Percentiles rank a stretch among this genome's conserved stretches.
phyloP scores from a whole-genome alignment of 2,329 filamentous ascomycete genomes.

The Botryotinia narcissicola region DNA sequence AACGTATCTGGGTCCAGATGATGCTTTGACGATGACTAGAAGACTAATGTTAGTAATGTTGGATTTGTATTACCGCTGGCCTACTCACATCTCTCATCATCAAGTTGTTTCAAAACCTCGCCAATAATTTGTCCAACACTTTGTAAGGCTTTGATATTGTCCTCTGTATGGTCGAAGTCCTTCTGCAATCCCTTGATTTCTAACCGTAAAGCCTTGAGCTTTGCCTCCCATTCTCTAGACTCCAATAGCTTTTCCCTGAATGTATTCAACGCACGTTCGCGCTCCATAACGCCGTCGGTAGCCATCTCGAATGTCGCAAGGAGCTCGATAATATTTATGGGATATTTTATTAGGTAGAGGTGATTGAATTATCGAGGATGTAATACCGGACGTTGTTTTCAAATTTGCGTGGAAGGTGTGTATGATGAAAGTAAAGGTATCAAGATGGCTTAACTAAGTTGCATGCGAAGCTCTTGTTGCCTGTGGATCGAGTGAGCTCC shows the following conservation, averaged over 20 bases:
- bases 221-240: slow-evolving; percentile 97
- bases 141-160: slow-evolving; percentile 99
- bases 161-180: slow-evolving; percentile 95
- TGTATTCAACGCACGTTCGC: slow-evolving; percentile 67
- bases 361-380: not conserved
- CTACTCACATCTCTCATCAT: slow-evolving; percentile 91
- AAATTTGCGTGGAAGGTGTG: slow-evolving; percentile 17
- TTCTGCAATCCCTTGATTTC: slow-evolving; percentile 95
- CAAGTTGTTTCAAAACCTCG: slow-evolving; percentile 96
- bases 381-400: not conserved
- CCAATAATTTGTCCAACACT: slow-evolving; percentile 99
- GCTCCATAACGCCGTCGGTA: slow-evolving; percentile 45
- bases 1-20: slow-evolving; percentile 94
- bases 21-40: slow-evolving; percentile 95
- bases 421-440: slow-evolving; percentile 17
- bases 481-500: slow-evolving; percentile 6
- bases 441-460: slow-evolving; percentile 12
- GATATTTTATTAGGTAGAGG: not conserved
- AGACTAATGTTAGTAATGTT: slow-evolving; percentile 27
- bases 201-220: slow-evolving; percentile 88
- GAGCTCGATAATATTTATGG: not conserved
- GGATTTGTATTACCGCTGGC: slow-evolving; percentile 1
- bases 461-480: slow-evolving; percentile 22
- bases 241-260: slow-evolving; percentile 85
- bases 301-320: slow-evolving; percentile 14